Conservation (phyloP, 495 filamentous ascomycete genomes). For the Neurospora discreta region DNA sequence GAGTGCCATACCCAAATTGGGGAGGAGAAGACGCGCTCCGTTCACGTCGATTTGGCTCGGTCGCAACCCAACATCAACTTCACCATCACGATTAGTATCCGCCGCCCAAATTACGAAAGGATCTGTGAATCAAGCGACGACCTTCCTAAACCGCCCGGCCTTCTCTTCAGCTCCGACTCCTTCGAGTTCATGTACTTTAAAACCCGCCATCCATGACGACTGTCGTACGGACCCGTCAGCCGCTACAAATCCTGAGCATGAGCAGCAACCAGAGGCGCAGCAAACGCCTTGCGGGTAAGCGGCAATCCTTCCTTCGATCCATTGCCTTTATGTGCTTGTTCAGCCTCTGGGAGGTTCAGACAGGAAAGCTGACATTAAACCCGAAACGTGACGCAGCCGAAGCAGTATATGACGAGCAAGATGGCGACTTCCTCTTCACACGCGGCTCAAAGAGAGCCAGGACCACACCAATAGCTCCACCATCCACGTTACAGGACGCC, state of each 20-base stretch:
- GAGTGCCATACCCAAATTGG: neutral
- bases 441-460: conserved; percentile 43
- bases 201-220: conserved; percentile 47
- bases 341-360: conserved; percentile 8
- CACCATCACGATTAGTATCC: neutral
- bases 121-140: neutral
- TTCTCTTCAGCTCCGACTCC: neutral
- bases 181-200: conserved; percentile 17
- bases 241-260: conserved; percentile 50
- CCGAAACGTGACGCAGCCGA: conserved; percentile 13
- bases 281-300: conserved; percentile 46
- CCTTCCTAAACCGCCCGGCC: neutral
- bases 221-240: conserved; percentile 45
- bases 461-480: conserved; percentile 31
- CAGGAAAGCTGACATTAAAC: conserved; percentile 7
- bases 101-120: neutral
- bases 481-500: conserved; percentile 19
- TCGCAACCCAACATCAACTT: conserved; percentile 1
- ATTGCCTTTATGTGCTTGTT: neutral
- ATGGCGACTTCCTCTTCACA: conserved; percentile 53
- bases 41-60: neutral
- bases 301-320: conserved; percentile 1
- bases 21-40: conserved; percentile 5
- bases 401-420: conserved; percentile 51
- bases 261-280: conserved; percentile 46